These are phyloP conservation scores for Fusarium sp. DNA, from an alignment of 2,329 filamentous ascomycete species.

Conservation along the genomic window DNA sequence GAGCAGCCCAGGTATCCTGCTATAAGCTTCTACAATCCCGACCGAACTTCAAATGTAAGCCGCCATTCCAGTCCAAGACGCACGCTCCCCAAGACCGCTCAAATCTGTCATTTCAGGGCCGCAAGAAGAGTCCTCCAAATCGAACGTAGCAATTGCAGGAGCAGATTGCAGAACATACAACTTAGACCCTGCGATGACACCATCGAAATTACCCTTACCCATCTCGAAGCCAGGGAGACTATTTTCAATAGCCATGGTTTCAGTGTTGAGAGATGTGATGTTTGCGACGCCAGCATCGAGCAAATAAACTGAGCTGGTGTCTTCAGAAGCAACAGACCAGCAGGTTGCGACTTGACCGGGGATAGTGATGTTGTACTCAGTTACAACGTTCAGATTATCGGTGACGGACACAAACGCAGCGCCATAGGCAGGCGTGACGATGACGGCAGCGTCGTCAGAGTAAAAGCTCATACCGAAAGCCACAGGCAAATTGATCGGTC, in stretches of 20 bases:
- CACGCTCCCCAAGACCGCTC: constrained; percentile 3
- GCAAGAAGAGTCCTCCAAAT: not conserved
- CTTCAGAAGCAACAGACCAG: constrained; percentile 1
- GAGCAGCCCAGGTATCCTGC: too few species aligned
- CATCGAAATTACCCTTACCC: constrained; percentile 16
- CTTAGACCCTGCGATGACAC: not conserved
- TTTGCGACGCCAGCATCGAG: not conserved
- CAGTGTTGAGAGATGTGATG: not conserved
- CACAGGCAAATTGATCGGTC: constrained; percentile 8
- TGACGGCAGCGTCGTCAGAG: not conserved
- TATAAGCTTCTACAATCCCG: too few species aligned
- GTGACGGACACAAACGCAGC: constrained; percentile 15
- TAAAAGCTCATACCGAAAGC: constrained; percentile 11
- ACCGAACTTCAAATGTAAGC: not conserved
- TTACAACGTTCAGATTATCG: not conserved
- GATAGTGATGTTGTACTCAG: not conserved
- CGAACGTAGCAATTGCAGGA: not conserved
- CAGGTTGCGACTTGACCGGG: not conserved
- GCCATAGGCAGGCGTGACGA: constrained; percentile 15
- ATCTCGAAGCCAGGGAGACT: not conserved
- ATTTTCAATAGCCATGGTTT: not conserved
- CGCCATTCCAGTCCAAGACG: constrained; percentile 16
- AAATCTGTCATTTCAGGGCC: not conserved
- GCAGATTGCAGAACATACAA: constrained; percentile 5
- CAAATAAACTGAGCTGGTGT: constrained; percentile 2